These are phyloP conservation scores for Flammula alnicola DNA, from an alignment of 1,284 basidiomycete species.

Conservation along the genomic window DNA sequence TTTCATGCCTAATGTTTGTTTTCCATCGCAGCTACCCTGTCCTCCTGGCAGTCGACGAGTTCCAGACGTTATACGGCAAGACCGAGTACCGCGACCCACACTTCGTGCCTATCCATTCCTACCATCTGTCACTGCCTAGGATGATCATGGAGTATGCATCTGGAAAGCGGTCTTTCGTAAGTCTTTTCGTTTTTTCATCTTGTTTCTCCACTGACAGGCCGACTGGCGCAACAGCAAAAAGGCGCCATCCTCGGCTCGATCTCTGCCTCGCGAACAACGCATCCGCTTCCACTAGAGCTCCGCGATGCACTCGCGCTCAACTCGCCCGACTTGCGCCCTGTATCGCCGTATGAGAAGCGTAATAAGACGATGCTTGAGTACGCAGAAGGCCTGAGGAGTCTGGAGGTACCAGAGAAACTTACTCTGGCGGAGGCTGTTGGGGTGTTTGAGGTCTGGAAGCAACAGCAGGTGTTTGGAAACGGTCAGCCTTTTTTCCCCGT, in stretches of 20 bases:
- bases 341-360: conserved; percentile 54
- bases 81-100: conserved; percentile 82
- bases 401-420: conserved; percentile 63
- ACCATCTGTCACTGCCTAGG: conserved; percentile 83
- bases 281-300: conserved; percentile 61
- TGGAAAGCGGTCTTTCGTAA: conserved; percentile 70
- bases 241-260: conserved; percentile 73
- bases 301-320: conserved; percentile 55
- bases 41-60: conserved; percentile 86
- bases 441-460: conserved; percentile 74
- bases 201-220: background rate
- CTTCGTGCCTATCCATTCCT: conserved; percentile 73
- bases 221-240: conserved; percentile 41
- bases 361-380: conserved; percentile 52
- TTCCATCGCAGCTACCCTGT: conserved; percentile 74
- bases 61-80: conserved; percentile 79
- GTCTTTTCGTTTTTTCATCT: conserved; percentile 31
- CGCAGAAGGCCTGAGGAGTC: conserved; percentile 54
- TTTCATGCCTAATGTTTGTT: conserved; percentile 8
- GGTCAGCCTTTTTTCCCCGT: conserved; percentile 41
- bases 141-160: conserved; percentile 78
- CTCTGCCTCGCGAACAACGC: conserved; percentile 58
- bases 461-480: conserved; percentile 52
- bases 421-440: conserved; percentile 65
- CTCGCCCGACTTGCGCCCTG: conserved; percentile 34